Base-by-base conservation (phyloP, 139 green algal genomes). In the Picochlorum sp. region DNA sequence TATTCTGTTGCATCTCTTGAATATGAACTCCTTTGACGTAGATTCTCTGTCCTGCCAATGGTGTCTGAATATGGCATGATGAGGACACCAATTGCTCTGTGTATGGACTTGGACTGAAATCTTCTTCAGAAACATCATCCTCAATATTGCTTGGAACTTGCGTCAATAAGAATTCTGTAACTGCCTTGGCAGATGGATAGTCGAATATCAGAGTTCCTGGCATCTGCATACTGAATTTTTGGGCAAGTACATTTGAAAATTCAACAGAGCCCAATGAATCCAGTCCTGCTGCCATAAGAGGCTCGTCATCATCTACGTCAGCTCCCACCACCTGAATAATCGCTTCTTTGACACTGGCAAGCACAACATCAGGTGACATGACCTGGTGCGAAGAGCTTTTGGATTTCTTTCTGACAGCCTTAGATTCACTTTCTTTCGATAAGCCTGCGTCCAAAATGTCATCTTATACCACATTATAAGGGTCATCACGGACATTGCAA, bases 121-220 rank as follows among this genome's bases (percentile, higher is more conserved):
- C 54, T 33, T 16, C 20, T 12, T 33, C 40, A 35, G 29, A 28
- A 5, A 16, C 35, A 52, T 45, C 22, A 28, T 30, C 57, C 3
- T 39, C 33, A 1, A 18, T 30, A 26, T 69, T n/a, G n/a, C n/a
- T 69, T 36, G 59, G 31, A 53, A 69, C 25, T 13, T 65, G 50
- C 3, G 52, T 33, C 3, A 59, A 14, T 7, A 74, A 61, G 33
- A 62, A 74, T 1, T 55, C 60, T 3, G 54, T 65, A 30, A 74
- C 54, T 13, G 67, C 60, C 24, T n/a, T 16, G 24, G 65, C 28
- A 12, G 67, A 57, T 40, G 83, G 83, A 61, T 87, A 85, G 70
- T 90, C 83, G 62, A 89, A 86, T 14, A 78, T 56, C 3, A 89
- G 55, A 10, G 83, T 89, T 43, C 49, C 57, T 0, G 81, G 79